Base-by-base conservation (phyloP, 2,329 filamentous ascomycete species). In the Trichophaea hybrida region DNA sequence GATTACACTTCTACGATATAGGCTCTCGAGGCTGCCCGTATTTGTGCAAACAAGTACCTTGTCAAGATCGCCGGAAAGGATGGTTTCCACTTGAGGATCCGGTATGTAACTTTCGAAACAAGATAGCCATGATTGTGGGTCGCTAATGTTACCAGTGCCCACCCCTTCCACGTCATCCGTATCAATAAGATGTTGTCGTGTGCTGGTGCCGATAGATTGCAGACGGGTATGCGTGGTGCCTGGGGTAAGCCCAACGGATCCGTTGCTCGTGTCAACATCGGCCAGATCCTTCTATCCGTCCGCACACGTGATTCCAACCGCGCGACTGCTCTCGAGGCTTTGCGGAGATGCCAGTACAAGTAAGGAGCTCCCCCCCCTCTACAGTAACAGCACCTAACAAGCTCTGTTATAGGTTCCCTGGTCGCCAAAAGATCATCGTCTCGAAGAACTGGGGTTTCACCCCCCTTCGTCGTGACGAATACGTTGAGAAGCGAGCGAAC, bases 101-200 rank as follows among this genome's bases (percentile, higher is more conserved):
- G 67, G 63, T 69, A 67, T 55, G 59, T 59, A 24, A 31, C 12
- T 1, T 7, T 54, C 24, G 15, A 13, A 32, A 17, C 2, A 1
- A 40, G 15, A 46, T 12, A 4, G 15, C 13, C n/a, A 38, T 49
- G 33, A 13, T 40, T 4, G 33, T 5, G 17, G 31, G 17, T 43
- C 5, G 15, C 37, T 48, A 15, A 54, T 24, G 17, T 7, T 55
- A n/a, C 15, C 31, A 66, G 93, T 75, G 90, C 89, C 74, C 93
- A 98, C 83, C 93, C 93, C 70, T 98, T 88, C 88, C 93, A 98
- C 83, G 93, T 98, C 79, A 86, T 98, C 82, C 93, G 93, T 79
- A 98, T 98, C 90, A 98, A 98, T 89, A 98, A 98, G 87, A 98
- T 98, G 93, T 91, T 98, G 88, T 97, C 93, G 75, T 98, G 93